Percentiles rank a stretch among this genome's conserved stretches.
Evolutionary conservation across 257 asterid species (phyloP).

Genomic region (Capsicum rhomboideum): DNA sequence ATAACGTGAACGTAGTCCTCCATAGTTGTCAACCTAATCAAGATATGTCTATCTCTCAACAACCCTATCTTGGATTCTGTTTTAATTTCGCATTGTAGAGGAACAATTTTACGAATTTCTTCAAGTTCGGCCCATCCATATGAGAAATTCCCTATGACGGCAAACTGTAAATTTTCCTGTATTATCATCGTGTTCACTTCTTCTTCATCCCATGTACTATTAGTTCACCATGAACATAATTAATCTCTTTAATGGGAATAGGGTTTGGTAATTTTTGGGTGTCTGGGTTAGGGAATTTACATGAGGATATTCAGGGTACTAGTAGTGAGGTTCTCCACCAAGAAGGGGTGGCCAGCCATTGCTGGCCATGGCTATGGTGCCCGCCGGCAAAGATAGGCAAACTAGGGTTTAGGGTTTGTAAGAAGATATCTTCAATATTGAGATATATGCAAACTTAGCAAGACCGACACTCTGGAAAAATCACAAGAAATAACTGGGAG

Average conservation of each 20-base stretch:
- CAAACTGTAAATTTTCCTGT: not conserved
- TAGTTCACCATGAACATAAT: too few species aligned
- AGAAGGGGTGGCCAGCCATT: not conserved
- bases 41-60: not conserved
- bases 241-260: not conserved
- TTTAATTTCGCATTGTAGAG: not conserved
- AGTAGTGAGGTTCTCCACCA: not conserved
- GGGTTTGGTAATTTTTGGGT: not conserved
- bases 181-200: too few species aligned
- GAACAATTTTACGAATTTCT: not conserved
- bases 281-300: not conserved
- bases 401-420: not conserved
- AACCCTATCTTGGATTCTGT: not conserved
- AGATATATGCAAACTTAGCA: too few species aligned
- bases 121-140: not conserved
- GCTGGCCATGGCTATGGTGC: not conserved
- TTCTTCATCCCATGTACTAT: not conserved
- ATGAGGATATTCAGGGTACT: not conserved
- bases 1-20: not conserved
- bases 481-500: too few species aligned
- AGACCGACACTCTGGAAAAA: too few species aligned
- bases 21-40: not conserved
- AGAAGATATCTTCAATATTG: too few species aligned
- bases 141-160: not conserved
- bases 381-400: not conserved